Base-by-base conservation (phyloP, 2,329 filamentous ascomycete species). In the Neonectria magnoliae region DNA sequence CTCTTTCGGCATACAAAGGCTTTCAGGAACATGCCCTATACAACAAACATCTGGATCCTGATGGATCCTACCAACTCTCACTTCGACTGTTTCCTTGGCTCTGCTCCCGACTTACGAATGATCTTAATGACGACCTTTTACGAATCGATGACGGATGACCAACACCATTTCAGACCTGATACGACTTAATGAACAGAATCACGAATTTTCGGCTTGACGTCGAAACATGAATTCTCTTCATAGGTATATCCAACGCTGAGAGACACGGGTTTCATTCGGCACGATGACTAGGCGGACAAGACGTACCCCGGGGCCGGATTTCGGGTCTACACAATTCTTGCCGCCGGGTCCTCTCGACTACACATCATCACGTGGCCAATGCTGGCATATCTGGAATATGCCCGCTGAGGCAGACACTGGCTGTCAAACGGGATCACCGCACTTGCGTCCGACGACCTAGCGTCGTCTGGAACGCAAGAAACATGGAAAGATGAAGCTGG, bases 111-210 rank as follows among this genome's bases (percentile, higher is more conserved):
- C 78, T 82, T 76, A 81, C 78, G 82, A 74, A 58, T 66, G 56
- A 52, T 67, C 80, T 68, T 80, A 76, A 80, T 76, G 77, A 84
- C 79, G 80, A 81, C 78, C 79, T 81, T 81, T 78, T 71, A 80
- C 74, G 75, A 77, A 64, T 73, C 68, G 68, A 77, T 75, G 75
- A 76, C 77, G 77, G 80, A 78, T 76, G 75, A 74, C 71, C 68
- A 77, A 73, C 71, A 76, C 68, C 68, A 65, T 65, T 71, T 73
- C 68, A 67, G 67, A 71, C 66, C 73, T 71, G 75, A 75, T 75
- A 72, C 69, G 73, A 79, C 70, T 76, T 73, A 52, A 77, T 71
- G 70, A 73, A 72, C 57, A 57, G 71, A 72, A 73, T 70, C 64
- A 71, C 68, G 64, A 73, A 58, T 58, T 64, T 60, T 70, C 66